Evolutionary conservation across 306 rosid species (phyloP).

Genomic region (Corylus heterophylla): DNA sequence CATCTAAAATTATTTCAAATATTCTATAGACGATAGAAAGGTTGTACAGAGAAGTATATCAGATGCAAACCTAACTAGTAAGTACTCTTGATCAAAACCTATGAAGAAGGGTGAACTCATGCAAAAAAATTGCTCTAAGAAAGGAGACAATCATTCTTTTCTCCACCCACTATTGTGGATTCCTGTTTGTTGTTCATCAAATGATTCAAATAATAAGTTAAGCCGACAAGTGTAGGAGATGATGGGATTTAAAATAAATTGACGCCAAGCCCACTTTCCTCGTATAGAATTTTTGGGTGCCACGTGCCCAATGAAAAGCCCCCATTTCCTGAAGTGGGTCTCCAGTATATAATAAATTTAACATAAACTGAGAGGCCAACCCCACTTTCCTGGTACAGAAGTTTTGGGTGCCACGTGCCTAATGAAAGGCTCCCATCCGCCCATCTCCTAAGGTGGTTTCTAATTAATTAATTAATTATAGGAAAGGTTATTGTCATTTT

Average conservation of each 20-base stretch:
- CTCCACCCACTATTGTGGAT: neutral
- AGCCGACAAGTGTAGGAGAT: neutral
- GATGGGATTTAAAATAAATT: neutral
- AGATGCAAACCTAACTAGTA: neutral
- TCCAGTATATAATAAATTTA: neutral
- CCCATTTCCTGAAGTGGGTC: slow-evolving; percentile 38
- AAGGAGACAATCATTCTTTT: neutral
- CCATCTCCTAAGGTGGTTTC: slow-evolving; percentile 34
- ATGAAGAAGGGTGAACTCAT: neutral
- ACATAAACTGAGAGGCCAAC: neutral
- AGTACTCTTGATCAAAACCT: neutral
- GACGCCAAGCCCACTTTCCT: slow-evolving; percentile 30
- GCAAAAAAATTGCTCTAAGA: neutral
- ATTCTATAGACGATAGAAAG: neutral
- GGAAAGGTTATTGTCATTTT: neutral
- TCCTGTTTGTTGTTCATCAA: neutral
- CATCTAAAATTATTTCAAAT: no score
- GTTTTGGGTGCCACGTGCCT: neutral
- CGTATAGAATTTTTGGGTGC: slow-evolving; percentile 7
- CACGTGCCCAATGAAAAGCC: neutral
- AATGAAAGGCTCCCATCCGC: slow-evolving; percentile 6
- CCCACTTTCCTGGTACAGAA: slow-evolving; percentile 34
- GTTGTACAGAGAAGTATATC: neutral
- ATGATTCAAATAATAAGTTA: neutral
- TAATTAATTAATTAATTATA: neutral